phyloP scores from a whole-genome alignment of 129 eudicot genomes.

The Escallonia rubra region DNA sequence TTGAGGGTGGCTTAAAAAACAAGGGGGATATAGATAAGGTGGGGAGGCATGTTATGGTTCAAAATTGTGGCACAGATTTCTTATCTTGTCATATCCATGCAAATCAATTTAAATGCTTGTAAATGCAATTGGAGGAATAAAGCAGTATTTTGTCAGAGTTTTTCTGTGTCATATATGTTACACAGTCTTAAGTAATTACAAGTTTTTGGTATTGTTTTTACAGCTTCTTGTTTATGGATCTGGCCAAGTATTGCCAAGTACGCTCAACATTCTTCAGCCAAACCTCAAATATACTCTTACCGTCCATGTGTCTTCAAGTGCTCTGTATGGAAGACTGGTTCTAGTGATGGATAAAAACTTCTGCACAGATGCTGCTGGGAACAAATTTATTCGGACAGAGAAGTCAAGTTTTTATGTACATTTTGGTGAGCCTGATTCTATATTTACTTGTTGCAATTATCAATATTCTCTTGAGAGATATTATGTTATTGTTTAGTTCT shows the following conservation, averaged over 20 bases:
- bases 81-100: too few species aligned
- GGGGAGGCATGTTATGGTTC: too few species aligned
- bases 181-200: too few species aligned
- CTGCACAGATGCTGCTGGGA: slow-evolving; percentile 84
- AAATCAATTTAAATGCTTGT: too few species aligned
- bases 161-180: too few species aligned
- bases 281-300: slow-evolving; percentile 53
- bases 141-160: too few species aligned
- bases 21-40: too few species aligned
- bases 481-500: too few species aligned
- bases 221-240: slow-evolving; percentile 93
- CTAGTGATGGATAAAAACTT: slow-evolving; percentile 66
- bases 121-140: too few species aligned
- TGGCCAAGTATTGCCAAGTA: slow-evolving; percentile 67
- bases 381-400: slow-evolving; percentile 51
- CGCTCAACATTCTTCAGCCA: slow-evolving; percentile 50
- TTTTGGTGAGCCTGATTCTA: slow-evolving; percentile 56
- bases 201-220: neutral
- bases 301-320: slow-evolving; percentile 49
- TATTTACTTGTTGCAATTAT: neutral
- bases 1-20: too few species aligned
- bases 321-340: slow-evolving; percentile 63
- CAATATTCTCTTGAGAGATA: too few species aligned
- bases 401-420: slow-evolving; percentile 52
- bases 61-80: too few species aligned